phyloP scores from a whole-genome alignment of 768 basidiomycete genomes.

The Hydnomerulius pinastri region DNA sequence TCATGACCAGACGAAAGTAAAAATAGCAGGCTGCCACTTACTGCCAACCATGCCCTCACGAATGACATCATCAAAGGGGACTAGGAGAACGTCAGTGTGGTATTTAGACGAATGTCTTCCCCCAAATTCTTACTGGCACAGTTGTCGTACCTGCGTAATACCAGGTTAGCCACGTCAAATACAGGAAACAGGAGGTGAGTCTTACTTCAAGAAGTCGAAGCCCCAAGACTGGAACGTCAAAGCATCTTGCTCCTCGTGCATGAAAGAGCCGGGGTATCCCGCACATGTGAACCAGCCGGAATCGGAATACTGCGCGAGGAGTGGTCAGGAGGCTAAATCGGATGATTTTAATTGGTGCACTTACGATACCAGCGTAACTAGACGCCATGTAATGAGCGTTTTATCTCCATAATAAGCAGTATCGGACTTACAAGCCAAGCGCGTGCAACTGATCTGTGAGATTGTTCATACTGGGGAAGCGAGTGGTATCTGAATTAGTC shows the following conservation, averaged over 20 bases:
- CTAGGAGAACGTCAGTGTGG: conserved; percentile 26
- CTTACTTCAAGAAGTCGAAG: conserved; percentile 64
- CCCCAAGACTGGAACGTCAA: conserved; percentile 62
- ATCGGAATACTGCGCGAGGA: conserved; percentile 53
- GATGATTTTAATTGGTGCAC: conserved; percentile 13
- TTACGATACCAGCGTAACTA: conserved; percentile 63
- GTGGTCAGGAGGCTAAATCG: not conserved
- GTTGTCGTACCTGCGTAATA: conserved; percentile 52
- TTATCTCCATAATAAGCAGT: not conserved
- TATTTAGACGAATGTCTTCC: not conserved
- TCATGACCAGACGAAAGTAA: not conserved
- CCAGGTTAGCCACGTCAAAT: not conserved
- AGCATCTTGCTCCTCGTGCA: conserved; percentile 61
- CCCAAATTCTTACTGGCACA: conserved; percentile 45
- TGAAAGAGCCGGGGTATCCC: conserved; percentile 61
- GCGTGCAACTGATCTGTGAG: conserved; percentile 55
- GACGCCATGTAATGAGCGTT: conserved; percentile 4
- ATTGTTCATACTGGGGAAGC: conserved; percentile 58
- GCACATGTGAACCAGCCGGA: conserved; percentile 70
- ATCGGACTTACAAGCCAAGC: conserved; percentile 52
- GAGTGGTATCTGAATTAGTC: conserved; percentile 51
- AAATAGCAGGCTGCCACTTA: conserved; percentile 29
- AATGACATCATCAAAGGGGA: conserved; percentile 57
- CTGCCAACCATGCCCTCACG: conserved; percentile 55
- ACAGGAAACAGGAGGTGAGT: not conserved